Evolutionary conservation across 2,329 filamentous ascomycete genomes (phyloP), one percentile per base, ranked within the genome.

Genomic region (Onygenales sp.): DNA sequence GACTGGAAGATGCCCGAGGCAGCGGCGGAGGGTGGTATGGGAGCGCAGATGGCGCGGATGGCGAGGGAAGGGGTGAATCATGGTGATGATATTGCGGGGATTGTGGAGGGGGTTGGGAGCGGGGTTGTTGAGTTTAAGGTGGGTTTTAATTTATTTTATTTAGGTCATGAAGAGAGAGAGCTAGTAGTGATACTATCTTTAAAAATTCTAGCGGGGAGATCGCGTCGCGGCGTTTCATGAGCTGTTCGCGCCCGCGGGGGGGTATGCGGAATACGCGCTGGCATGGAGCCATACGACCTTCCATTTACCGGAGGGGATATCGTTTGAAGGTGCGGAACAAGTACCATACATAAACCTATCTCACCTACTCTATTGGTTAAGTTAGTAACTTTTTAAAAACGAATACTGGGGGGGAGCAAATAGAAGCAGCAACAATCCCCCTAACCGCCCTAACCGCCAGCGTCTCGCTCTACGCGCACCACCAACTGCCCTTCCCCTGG

Each of bases 231-330:
- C 68, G 0, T 70, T 73, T 56, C 72, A 75, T 48, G 65, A 78
- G 60, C 81, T 81, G 74, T 60, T 68, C 48, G 68, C 68, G 1
- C 69, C 74, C 0, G 67, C 71, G n/a, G 80, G 80, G 2, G 73
- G 69, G 35, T 83, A 75, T 57, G 80, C 78, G 2, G 79, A 83
- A 56, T 83, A 82, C 60, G 78, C 78, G 0, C 61, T 82, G 5
- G 74, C 74, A 1, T 75, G 70, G 71, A 69, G 70, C 33, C 69
- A 79, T 55, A 77, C 78, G 0, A 82, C 78, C 0, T 79, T 81
- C 63, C 77, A 78, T 60, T 65, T 83, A 11, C 77, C 79, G 0
- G 58, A 70, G 21, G 68, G 72, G 27, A 72, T 69, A 0, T 74
- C 69, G 5, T 82, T 82, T 51, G 77, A 83, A 66, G 76, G 75